Evolutionary conservation across 176 grass and related monocot species (phyloP), one percentile per base, ranked within the genome.

Genomic region (Zoysia japonica): DNA sequence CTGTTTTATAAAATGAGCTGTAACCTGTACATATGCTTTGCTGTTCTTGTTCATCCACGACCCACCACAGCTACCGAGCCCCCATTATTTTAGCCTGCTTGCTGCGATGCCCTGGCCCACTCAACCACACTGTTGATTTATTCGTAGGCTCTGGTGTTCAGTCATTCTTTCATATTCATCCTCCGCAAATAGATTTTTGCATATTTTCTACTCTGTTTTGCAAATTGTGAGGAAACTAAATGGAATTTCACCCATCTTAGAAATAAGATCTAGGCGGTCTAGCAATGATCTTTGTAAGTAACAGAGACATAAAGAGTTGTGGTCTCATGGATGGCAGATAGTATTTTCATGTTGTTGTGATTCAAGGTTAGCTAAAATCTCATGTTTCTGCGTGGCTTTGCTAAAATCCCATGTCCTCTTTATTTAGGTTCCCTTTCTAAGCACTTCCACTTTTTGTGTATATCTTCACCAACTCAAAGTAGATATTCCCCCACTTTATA

Each of bases 11-110:
- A 51, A 54, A 28, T 72, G 44, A 66, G 67, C 51, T 85, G 57
- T 65, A 49, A 77, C 35, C 65, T 48, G 51, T 71, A 68, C 56
- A 36, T 83, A 11, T 64, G 9, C 38, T 68, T 72, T 78, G 55
- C 64, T 76, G 57, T 71, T 80, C 75, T 81, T 16, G 43, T 81
- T 77, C 82, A 35, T 89, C 59, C 28, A 28, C 28, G 28, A 28
- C 28, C 28, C 6, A 57, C 55, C 8, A 67, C 43, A 85, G 11
- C 41, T 67, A 81, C 12, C 54, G 48, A 40, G 19, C 7, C 3
- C 7, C 35, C 15, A 46, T 67, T 55, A 48, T 78, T 56, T 85
- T 42, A 85, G 37, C 71, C 57, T 13, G 19, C 61, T 44, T 75
- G 59, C 66, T 70, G 15, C 71, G 61, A 70, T 72, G 62, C 54